phyloP scores from a whole-genome alignment of 176 grass and related monocot genomes.

The Bromus sterilis region DNA sequence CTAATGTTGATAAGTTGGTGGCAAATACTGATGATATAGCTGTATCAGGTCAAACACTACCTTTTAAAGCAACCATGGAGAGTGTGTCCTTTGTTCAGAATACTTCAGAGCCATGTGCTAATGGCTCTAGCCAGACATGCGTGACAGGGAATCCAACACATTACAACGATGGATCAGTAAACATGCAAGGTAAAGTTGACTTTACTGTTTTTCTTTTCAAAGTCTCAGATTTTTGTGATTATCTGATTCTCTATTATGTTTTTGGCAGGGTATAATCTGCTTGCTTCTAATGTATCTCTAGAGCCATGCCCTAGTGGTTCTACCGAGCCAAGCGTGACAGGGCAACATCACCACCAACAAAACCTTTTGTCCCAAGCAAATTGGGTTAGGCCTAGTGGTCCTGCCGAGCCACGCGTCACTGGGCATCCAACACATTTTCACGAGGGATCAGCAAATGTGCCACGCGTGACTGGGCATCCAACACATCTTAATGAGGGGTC shows the following conservation, averaged over 20 bases:
- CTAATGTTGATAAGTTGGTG: slow-evolving; percentile 1
- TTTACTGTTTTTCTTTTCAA: not conserved
- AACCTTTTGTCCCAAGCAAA: not conserved
- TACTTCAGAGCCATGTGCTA: slow-evolving; percentile 2
- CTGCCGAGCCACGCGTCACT: not conserved
- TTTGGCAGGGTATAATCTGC: slow-evolving; percentile 26
- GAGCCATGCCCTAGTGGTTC: slow-evolving; percentile 17
- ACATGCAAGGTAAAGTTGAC: slow-evolving; percentile 46
- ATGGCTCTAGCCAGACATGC: slow-evolving; percentile 27
- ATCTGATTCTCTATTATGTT: not conserved
- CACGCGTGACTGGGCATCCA: slow-evolving; percentile 16
- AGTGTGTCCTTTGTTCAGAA: slow-evolving; percentile 27
- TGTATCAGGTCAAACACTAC: slow-evolving; percentile 18
- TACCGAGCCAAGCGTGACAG: slow-evolving; percentile 12
- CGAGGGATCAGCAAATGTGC: slow-evolving; percentile 25
- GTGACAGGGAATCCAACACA: slow-evolving; percentile 9
- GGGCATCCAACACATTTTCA: slow-evolving; percentile 16
- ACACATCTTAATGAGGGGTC: slow-evolving; percentile 22
- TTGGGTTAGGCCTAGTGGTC: not conserved
- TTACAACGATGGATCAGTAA: slow-evolving; percentile 15
- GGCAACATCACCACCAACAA: not conserved
- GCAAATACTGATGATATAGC: slow-evolving; percentile 14
- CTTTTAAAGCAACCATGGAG: slow-evolving; percentile 17
- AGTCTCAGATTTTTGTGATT: not conserved
- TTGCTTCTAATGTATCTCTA: not conserved